Evolutionary conservation across 116 monocot genomes (phyloP), one percentile per base, ranked within the genome.

Genomic region (Posidonia oceanica): DNA sequence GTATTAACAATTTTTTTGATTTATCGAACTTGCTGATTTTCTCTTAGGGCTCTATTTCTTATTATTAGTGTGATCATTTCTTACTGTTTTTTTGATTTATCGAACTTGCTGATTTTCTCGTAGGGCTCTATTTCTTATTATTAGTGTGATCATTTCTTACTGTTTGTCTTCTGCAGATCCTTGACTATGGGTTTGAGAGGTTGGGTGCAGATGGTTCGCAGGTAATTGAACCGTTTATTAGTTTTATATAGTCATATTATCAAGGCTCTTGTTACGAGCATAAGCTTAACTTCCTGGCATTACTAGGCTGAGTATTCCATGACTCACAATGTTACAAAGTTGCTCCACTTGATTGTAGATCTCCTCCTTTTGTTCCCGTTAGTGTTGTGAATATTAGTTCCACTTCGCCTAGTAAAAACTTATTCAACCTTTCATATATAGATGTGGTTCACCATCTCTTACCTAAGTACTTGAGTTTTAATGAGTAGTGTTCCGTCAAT

Each of bases 161-260:
- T 39, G 54, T 73, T 73, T 52, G 38, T 64, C 59, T 39, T 64
- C 22, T 77, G 14, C 52, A 89, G 90, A 73, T 86, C 57, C 84
- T 86, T 78, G 90, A 90, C 66, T 84, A 78, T 77, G 90, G 78
- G 5, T 90, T 90, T 80, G 90, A 90, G 63, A 77, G 83, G 16
- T 63, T 90, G 63, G 90, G 90, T 75, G 90, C 72, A 36, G 69
- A 69, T 72, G 71, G 74, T 41, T 69, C 67, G 41, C 23, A 80
- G 81, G 90, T 85, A 76, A 66, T 48, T 52, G 3, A 57, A 39
- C 40, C 23, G 18, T 67, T 67, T 60, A 48, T 48, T 48, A 8
- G 48, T 48, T 48, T 60, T 23, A 4, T 39, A 39, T 39, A 64
- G 12, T 64, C 11, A 38, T 64, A 39, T 39, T 64, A 1, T 64